Evolutionary conservation across 1,284 basidiomycete species (phyloP).

Genomic region (Rhizopogon hawkerae): DNA sequence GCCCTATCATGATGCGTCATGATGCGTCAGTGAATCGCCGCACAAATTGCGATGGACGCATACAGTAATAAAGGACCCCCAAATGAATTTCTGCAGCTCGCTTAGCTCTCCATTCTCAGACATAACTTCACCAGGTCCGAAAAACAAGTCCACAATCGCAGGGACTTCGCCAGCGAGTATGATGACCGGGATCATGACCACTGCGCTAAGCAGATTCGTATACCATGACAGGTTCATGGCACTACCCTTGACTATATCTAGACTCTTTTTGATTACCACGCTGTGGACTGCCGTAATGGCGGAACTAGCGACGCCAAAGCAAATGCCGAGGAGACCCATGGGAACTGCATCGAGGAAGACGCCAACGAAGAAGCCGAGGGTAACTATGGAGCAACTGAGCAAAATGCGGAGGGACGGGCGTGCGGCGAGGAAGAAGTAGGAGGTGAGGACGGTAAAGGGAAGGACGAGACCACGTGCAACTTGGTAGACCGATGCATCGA

Average conservation of each 20-base stretch:
- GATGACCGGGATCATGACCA: slow-evolving; percentile 58
- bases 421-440: slow-evolving; percentile 60
- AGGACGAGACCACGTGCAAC: slow-evolving; percentile 81
- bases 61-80: slow-evolving; percentile 72
- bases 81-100: slow-evolving; percentile 58
- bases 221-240: slow-evolving; percentile 80
- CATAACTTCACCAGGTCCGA: slow-evolving; percentile 33
- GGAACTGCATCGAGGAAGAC: slow-evolving; percentile 68
- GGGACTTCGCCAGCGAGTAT: slow-evolving; percentile 65
- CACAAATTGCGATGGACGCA: slow-evolving; percentile 19
- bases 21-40: background rate
- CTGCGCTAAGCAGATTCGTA: slow-evolving; percentile 67
- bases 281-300: slow-evolving; percentile 75
- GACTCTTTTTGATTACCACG: slow-evolving; percentile 76
- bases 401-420: slow-evolving; percentile 69
- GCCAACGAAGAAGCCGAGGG: slow-evolving; percentile 77
- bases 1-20: slow-evolving; percentile 39
- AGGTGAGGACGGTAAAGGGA: slow-evolving; percentile 78
- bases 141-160: slow-evolving; percentile 51
- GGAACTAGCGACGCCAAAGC: slow-evolving; percentile 71
- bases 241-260: slow-evolving; percentile 69
- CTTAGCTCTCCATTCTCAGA: slow-evolving; percentile 33
- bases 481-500: slow-evolving; percentile 89
- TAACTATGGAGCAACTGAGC: slow-evolving; percentile 65
- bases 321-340: slow-evolving; percentile 55